Evolutionary conservation across 805 yeast genomes (phyloP), one percentile per base, ranked within the genome.

Genomic region (Metschnikowia orientalis): DNA sequence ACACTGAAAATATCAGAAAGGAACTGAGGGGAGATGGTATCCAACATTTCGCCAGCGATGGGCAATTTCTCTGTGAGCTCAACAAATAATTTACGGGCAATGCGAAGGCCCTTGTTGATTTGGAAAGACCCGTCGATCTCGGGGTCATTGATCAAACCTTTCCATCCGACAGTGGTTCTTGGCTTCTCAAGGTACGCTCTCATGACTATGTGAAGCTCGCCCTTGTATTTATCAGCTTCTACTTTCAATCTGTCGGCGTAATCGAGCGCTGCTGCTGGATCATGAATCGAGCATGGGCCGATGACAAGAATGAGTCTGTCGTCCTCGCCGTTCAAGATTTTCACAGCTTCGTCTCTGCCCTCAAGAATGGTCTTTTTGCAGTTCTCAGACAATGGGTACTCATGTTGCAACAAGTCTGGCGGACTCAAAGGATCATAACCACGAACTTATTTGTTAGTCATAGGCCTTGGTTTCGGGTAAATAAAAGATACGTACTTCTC

Each of bases 111-210:
- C 66, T 87, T 86, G 75, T 90, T 90, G 60, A 90, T 92, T 59
- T 90, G 82, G 77, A 82, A 92, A 30, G 96, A 71, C 54, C 84
- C 83, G 63, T 90, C 86, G 41, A 90, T 77, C 54, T 90, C 95
- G 28, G 98, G 98, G 63, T 90, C 98, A 61, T 90, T 90, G 58
- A 90, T 88, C 53, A 90, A 71, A 52, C 98, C 98, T 66, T 90
- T 90, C 98, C 98, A 90, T 45, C 98, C 98, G 35, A 90, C 97
- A 15, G 97, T 90, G 44, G 98, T 90, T 71, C 98, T 82, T 53
- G 98, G 98, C 66, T 90, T 90, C 67, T 90, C 98, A 48, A 90
- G 73, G 73, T 90, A 90, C 5, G 97, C 97, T 69, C 98, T 82
- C 98, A 90, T 90, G 44, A 90, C 75, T 38, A 90, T 75, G 35